Percentiles rank a stretch among this genome's conserved stretches.
phyloP scores from a whole-genome alignment of 805 yeast species.

The Metschnikowia gruessii region DNA sequence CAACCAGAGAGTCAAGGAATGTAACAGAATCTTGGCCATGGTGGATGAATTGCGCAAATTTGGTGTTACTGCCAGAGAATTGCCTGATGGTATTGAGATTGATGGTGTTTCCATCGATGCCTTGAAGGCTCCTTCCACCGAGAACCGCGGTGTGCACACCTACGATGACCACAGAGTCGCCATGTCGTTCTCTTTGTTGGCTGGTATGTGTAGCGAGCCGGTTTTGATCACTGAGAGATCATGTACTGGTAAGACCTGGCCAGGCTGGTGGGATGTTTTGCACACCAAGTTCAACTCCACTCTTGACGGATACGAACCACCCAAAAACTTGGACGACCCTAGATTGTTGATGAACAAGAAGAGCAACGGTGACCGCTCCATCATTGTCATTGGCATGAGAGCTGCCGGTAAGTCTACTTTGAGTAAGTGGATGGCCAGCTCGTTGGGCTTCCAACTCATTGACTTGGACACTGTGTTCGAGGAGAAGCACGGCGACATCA shows the following conservation, averaged over 20 bases:
- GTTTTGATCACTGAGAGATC: slow-evolving; percentile 80
- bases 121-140: slow-evolving; percentile 51
- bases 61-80: slow-evolving; percentile 81
- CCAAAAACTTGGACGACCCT: slow-evolving; percentile 18
- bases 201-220: slow-evolving; percentile 63
- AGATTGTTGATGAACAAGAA: slow-evolving; percentile 21
- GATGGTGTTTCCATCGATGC: slow-evolving; percentile 58
- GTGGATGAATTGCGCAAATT: slow-evolving; percentile 81
- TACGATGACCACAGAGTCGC: slow-evolving; percentile 98
- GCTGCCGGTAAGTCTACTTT: slow-evolving; percentile 95
- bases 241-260: slow-evolving; percentile 98
- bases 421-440: slow-evolving; percentile 72
- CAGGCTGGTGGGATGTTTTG: slow-evolving; percentile 98
- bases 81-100: slow-evolving; percentile 89
- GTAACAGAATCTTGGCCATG: slow-evolving; percentile 96
- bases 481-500: slow-evolving; percentile 50
- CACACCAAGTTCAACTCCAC: slow-evolving; percentile 62
- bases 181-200: slow-evolving; percentile 89
- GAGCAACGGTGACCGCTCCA: slow-evolving; percentile 49
- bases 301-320: slow-evolving; percentile 67
- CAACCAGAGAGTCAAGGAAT: slow-evolving; percentile 96
- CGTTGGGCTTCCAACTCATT: slow-evolving; percentile 61
- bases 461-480: slow-evolving; percentile 81
- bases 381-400: slow-evolving; percentile 92
- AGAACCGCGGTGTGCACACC: slow-evolving; percentile 61